A percentile compares a stretch with the other conserved stretches of the same genome.
Evolutionary conservation across 768 basidiomycete genomes (phyloP).

Genomic region (Rhodotorula babjevae): DNA sequence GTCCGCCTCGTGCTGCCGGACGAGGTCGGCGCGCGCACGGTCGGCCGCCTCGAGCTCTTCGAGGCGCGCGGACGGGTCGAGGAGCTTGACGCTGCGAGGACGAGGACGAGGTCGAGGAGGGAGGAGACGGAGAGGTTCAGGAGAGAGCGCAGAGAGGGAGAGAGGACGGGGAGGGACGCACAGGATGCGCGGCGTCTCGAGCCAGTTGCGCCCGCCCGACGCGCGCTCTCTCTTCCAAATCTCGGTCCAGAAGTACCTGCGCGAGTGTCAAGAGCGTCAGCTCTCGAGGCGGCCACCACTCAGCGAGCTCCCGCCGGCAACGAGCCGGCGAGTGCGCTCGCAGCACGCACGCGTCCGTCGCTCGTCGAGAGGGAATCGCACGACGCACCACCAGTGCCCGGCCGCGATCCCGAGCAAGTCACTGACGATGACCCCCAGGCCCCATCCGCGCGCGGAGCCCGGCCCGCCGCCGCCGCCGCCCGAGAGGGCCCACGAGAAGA

Average conservation of each 20-base stretch:
- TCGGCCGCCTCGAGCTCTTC: constrained; percentile 19
- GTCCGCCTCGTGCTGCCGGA: constrained; percentile 4
- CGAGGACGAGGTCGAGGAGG: not conserved
- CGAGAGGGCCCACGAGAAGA: constrained; percentile 56
- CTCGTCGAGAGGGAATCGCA: constrained; percentile 56
- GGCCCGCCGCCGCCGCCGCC: constrained; percentile 57
- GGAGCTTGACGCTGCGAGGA: constrained; percentile 16
- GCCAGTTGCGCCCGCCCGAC: constrained; percentile 39
- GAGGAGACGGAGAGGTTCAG: not conserved
- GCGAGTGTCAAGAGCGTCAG: not conserved
- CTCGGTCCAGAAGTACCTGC: constrained; percentile 41
- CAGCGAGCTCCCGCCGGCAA: too few species aligned
- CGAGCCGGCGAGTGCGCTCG: too few species aligned
- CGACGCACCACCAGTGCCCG: constrained; percentile 62
- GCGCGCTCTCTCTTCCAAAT: constrained; percentile 39
- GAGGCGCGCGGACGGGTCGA: constrained; percentile 14
- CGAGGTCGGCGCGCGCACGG: not conserved
- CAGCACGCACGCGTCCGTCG: too few species aligned
- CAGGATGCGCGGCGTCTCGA: constrained; percentile 33
- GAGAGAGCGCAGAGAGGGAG: not conserved
- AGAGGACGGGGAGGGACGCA: not conserved
- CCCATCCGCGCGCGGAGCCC: constrained; percentile 56
- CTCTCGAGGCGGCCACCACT: not conserved
- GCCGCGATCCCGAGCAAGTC: constrained; percentile 80
- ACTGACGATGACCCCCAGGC: constrained; percentile 76